Percentiles rank a stretch among this genome's conserved stretches.
Conservation (phyloP, 805 yeast species). For the Metschnikowia arizonensis region DNA sequence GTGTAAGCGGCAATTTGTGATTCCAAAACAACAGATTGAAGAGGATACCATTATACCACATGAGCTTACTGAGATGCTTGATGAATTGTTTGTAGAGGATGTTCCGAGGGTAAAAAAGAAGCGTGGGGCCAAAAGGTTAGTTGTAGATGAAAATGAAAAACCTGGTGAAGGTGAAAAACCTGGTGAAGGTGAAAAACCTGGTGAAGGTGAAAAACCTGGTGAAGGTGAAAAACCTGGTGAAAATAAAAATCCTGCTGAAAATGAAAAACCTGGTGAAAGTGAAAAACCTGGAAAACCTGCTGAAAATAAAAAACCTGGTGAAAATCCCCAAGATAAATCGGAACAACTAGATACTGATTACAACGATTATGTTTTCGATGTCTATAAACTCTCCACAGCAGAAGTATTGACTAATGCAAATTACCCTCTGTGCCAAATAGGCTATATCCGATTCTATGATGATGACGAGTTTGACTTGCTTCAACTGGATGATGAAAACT, state of each 20-base stretch:
- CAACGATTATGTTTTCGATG: slow-evolving; percentile 83
- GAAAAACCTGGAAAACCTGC: too few relatives aligned
- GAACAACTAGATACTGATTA: not conserved
- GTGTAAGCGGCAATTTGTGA: slow-evolving; percentile 29
- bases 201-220: too few relatives aligned
- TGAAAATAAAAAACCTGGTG: too few relatives aligned
- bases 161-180: too few relatives aligned
- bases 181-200: too few relatives aligned
- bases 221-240: too few relatives aligned
- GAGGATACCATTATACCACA: slow-evolving; percentile 45
- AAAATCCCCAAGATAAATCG: too few relatives aligned
- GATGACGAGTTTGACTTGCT: slow-evolving; percentile 45
- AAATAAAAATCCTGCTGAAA: too few relatives aligned
- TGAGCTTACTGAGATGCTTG: slow-evolving; percentile 72
- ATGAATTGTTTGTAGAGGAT: slow-evolving; percentile 45
- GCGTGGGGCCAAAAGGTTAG: not conserved
- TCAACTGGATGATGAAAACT: slow-evolving; percentile 37
- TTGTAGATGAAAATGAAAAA: too few relatives aligned
- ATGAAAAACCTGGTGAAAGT: too few relatives aligned
- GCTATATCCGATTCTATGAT: slow-evolving; percentile 53
- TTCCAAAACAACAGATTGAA: slow-evolving; percentile 30
- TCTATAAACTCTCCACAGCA: slow-evolving; percentile 44
- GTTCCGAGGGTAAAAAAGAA: slow-evolving; percentile 13
- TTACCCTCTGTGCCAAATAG: slow-evolving; percentile 46
- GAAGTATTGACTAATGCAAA: slow-evolving; percentile 44